These are phyloP conservation scores for Geranomyces michiganensis DNA, from an alignment of 192 early-diverging fungal species.

Conservation along the genomic window DNA sequence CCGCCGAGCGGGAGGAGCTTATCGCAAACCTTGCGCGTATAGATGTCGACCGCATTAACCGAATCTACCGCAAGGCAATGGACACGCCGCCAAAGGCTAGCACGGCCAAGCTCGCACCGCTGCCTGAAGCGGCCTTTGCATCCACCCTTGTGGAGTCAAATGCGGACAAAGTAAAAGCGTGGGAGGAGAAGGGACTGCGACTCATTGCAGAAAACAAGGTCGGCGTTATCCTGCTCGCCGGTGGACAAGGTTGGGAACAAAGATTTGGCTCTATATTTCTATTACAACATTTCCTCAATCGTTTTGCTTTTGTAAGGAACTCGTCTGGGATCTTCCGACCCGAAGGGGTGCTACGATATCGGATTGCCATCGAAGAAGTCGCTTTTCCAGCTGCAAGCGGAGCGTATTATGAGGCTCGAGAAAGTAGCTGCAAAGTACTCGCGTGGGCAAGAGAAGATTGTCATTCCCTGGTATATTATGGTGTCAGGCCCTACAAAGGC, in stretches of 20 bases:
- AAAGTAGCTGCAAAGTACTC: slow-evolving; percentile 43
- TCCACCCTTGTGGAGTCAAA: slow-evolving; percentile 42
- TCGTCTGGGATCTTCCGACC: slow-evolving; percentile 64
- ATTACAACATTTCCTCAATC: not conserved
- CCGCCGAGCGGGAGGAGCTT: slow-evolving; percentile 59
- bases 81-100: slow-evolving; percentile 48
- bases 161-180: slow-evolving; percentile 58
- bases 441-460: slow-evolving; percentile 49
- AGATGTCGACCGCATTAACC: slow-evolving; percentile 80
- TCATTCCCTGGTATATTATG: slow-evolving; percentile 99
- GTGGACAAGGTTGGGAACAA: slow-evolving; percentile 55
- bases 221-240: slow-evolving; percentile 89
- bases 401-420: slow-evolving; percentile 88
- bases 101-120: slow-evolving; percentile 63
- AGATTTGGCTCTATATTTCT: not conserved
- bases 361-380: slow-evolving; percentile 82
- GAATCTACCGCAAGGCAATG: slow-evolving; percentile 80
- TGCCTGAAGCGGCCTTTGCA: slow-evolving; percentile 62
- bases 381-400: slow-evolving; percentile 93
- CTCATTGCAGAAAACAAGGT: slow-evolving; percentile 87
- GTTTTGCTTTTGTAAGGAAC: slow-evolving; percentile 35
- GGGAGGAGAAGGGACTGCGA: slow-evolving; percentile 75
- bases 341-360: slow-evolving; percentile 96
- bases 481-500: slow-evolving; percentile 89
- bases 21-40: slow-evolving; percentile 70